These are phyloP conservation scores for Noccaea bulbosa DNA, from an alignment of 345 rosid genomes.

Conservation along the genomic window DNA sequence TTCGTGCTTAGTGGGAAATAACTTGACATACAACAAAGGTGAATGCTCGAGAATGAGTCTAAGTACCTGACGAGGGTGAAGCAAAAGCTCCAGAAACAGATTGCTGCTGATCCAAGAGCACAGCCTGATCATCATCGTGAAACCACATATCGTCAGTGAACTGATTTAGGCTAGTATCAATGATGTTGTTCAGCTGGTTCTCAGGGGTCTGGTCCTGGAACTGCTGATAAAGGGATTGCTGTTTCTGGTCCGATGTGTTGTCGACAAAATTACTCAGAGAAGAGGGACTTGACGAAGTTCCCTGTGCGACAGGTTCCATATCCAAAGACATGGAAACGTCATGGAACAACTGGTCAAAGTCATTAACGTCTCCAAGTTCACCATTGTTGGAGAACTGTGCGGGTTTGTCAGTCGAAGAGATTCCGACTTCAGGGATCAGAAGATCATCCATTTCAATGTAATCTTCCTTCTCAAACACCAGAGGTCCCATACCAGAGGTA, in stretches of 20 bases:
- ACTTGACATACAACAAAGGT: conserved; percentile 5
- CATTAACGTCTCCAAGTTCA: conserved; percentile 30
- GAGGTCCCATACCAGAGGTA: conserved; percentile 18
- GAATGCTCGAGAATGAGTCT: conserved; percentile 20
- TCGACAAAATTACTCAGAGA: conserved; percentile 18
- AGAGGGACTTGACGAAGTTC: background rate
- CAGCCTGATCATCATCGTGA: conserved; percentile 29
- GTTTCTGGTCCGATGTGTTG: conserved; percentile 12
- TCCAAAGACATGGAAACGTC: conserved; percentile 41
- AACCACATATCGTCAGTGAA: conserved; percentile 30
- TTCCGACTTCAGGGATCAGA: conserved; percentile 45
- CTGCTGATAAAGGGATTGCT: conserved; percentile 8
- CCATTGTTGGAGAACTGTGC: conserved; percentile 27
- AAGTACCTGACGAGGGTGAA: conserved; percentile 42
- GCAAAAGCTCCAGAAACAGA: conserved; percentile 31
- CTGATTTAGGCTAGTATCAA: conserved; percentile 30
- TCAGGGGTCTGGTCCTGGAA: conserved; percentile 21
- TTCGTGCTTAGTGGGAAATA: background rate
- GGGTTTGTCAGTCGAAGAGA: conserved; percentile 12
- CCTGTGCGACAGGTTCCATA: conserved; percentile 30
- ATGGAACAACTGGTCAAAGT: conserved; percentile 42
- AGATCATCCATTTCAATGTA: conserved; percentile 96
- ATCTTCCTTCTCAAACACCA: conserved; percentile 50
- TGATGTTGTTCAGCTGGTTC: conserved; percentile 21
- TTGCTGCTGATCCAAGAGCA: conserved; percentile 35